Evolutionary conservation across 331 rosid genomes (phyloP).

Genomic region (Telfairia occidentalis): DNA sequence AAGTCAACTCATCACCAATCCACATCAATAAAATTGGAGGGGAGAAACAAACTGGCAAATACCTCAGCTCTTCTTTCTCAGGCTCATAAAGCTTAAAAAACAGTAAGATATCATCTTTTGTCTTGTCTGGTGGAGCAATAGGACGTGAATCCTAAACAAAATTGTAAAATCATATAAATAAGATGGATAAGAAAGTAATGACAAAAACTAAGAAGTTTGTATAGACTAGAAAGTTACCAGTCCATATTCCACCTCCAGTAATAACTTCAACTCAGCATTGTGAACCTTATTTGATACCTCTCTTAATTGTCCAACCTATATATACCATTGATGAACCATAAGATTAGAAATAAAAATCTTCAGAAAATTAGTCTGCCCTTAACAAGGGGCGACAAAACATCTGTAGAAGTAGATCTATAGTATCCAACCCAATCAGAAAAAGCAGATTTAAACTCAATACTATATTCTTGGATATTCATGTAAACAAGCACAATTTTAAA

Average conservation of each 20-base stretch:
- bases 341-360: constrained; percentile 12
- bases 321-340: not conserved
- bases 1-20: constrained; percentile 22
- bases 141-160: constrained; percentile 45
- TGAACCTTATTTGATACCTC: constrained; percentile 78
- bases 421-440: not conserved
- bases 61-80: constrained; percentile 78
- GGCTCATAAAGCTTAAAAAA: constrained; percentile 88
- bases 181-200: not conserved
- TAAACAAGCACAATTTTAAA: not conserved
- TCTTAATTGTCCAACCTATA: constrained; percentile 85
- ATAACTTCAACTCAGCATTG: constrained; percentile 72
- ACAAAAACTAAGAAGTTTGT: not conserved
- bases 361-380: not conserved
- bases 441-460: not conserved
- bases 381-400: not conserved
- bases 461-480: not conserved
- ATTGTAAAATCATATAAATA: constrained; percentile 17
- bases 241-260: constrained; percentile 70
- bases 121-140: constrained; percentile 67
- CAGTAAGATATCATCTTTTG: constrained; percentile 76
- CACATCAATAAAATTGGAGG: not conserved
- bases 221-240: constrained; percentile 34
- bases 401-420: not conserved
- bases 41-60: constrained; percentile 17